Base-by-base conservation (phyloP, 2,329 filamentous ascomycete species). In the Sclerotinia trifoliorum region DNA sequence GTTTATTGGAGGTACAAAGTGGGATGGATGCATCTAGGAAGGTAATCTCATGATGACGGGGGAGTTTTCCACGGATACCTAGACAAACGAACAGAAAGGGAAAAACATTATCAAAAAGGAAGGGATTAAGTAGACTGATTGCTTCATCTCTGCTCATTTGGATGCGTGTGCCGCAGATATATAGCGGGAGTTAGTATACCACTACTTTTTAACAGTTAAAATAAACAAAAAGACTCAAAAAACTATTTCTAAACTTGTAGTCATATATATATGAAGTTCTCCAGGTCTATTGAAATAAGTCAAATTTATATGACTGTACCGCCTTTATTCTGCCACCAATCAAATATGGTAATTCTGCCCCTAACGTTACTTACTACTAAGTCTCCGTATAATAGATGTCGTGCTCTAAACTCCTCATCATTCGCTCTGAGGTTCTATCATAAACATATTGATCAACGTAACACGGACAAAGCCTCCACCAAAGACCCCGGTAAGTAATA, bases 381-480 rank as follows among this genome's bases (percentile, higher is more conserved):
- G 35, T 39, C 35, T 39, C 35, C 39, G 39, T 15, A 42, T 11
- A 42, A 42, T 42, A 17, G 15, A 46, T 65, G 62, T 54, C 61
- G 61, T 64, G 61, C 49, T 65, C 62, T 29, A 55, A 54, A 5
- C 32, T 54, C 49, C 24, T 46, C 35, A 35, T 55, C 62, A 65
- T 66, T 66, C 64, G 51, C 32, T 21, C 42, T 65, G 49, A 21
- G 46, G 5, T 24, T 24, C 26, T 32, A n/a, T 51, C 32, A 55
- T 29, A 55, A 35, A 32, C 48, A 26, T 17, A 39, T 54, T 39
- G 35, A 44, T 52, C 11, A 48, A 58, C 8, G 63, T 65, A 26
- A 65, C 52, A 58, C 52, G 24, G 42, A 35, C 21, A 48, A 49
- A 48, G n/a, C 52, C 39, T 48, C 42, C 63, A 66, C 24, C 26